These are phyloP conservation scores for Sarcomyxa edulis DNA, from an alignment of 768 basidiomycete genomes.

Conservation along the genomic window DNA sequence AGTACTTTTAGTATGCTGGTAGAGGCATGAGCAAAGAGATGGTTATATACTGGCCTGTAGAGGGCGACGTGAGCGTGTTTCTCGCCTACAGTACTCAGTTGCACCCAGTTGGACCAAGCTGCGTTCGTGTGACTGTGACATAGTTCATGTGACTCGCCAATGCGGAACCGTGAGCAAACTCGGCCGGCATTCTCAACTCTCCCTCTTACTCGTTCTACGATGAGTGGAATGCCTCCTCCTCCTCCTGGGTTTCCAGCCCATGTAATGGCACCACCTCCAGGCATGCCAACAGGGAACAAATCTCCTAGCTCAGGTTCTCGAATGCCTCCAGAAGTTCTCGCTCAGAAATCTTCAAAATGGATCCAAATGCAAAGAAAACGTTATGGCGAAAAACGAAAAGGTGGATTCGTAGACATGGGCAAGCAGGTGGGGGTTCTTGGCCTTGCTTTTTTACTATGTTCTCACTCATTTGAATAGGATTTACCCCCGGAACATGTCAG, in stretches of 20 bases:
- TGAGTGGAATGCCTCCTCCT: conserved; percentile 28
- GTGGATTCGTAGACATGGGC: conserved; percentile 87
- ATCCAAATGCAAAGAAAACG: conserved; percentile 88
- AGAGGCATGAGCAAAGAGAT: too few relatives aligned
- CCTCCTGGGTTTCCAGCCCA: conserved; percentile 38
- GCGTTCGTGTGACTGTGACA: too few relatives aligned
- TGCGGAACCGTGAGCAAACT: too few relatives aligned
- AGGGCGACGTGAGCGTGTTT: not conserved
- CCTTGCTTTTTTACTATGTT: conserved; percentile 10
- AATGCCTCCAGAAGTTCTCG: conserved; percentile 45
- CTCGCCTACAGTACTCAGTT: too few relatives aligned
- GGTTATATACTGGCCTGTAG: not conserved
- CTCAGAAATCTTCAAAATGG: conserved; percentile 96
- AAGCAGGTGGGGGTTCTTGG: conserved; percentile 58
- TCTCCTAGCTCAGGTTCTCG: conserved; percentile 7
- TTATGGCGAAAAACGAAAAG: conserved; percentile 87
- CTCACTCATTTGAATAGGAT: conserved; percentile 47
- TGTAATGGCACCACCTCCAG: conserved; percentile 44
- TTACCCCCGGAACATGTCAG: conserved; percentile 96
- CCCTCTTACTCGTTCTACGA: too few relatives aligned
- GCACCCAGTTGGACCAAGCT: too few relatives aligned
- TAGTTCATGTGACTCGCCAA: too few relatives aligned
- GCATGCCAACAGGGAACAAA: conserved; percentile 35
- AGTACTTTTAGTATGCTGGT: too few relatives aligned
- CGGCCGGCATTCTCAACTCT: too few relatives aligned